Evolutionary conservation across 768 basidiomycete species (phyloP).

Genomic region (Hygrophoropsis aurantiaca): DNA sequence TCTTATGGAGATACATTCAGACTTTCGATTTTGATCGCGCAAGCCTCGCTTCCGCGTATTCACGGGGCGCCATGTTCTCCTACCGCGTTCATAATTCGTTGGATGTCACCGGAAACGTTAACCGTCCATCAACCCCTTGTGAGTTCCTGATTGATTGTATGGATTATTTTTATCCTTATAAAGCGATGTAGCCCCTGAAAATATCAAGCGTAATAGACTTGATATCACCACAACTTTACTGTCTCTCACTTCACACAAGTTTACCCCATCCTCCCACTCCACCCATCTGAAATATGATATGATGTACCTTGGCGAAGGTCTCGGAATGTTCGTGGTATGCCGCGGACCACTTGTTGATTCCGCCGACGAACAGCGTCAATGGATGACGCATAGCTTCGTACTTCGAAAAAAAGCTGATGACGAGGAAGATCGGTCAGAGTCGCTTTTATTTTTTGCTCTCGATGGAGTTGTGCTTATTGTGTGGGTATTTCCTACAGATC

Average conservation of each 20-base stretch:
- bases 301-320: conserved; percentile 23
- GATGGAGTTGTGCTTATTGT: background rate
- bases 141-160: conserved; percentile 5
- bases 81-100: conserved; percentile 20
- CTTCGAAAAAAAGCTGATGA: conserved; percentile 28
- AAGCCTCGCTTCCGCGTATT: conserved; percentile 32
- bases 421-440: conserved; percentile 22
- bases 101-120: background rate
- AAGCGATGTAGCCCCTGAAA: background rate
- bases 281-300: conserved; percentile 28
- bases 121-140: conserved; percentile 14
- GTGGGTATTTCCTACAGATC: background rate
- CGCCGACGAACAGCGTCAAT: conserved; percentile 9
- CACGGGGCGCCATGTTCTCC: conserved; percentile 27
- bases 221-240: conserved; percentile 25
- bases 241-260: conserved; percentile 24
- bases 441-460: background rate
- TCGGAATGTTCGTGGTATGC: conserved; percentile 29
- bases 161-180: background rate
- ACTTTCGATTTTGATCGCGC: conserved; percentile 31
- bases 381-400: conserved; percentile 28
- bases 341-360: conserved; percentile 7
- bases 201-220: conserved; percentile 20
- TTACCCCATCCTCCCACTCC: conserved; percentile 1
- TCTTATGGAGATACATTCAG: conserved; percentile 25